Evolutionary conservation across 2,329 filamentous ascomycete genomes (phyloP).

Genomic region (Mycogone perniciosa): DNA sequence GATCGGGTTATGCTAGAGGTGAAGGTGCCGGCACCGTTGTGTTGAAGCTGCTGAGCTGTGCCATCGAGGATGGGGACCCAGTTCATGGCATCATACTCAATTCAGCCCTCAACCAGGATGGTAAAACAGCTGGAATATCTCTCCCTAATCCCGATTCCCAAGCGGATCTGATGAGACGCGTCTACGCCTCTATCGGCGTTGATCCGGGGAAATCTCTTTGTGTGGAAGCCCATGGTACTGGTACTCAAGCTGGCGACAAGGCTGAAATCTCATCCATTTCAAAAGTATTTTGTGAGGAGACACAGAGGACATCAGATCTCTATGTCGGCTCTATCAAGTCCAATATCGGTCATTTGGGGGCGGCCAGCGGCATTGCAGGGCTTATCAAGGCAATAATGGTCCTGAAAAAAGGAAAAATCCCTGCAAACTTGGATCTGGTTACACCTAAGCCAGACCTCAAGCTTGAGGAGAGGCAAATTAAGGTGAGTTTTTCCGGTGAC

Average conservation of each 20-base stretch:
- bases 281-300: slow-evolving; percentile 10
- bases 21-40: slow-evolving; percentile 34
- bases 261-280: slow-evolving; percentile 14
- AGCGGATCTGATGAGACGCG: slow-evolving; percentile 23
- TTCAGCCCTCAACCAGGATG: slow-evolving; percentile 30
- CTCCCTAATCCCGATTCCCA: slow-evolving; percentile 31
- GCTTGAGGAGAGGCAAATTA: slow-evolving; percentile 5
- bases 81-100: slow-evolving; percentile 33
- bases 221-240: slow-evolving; percentile 21
- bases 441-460: slow-evolving; percentile 9
- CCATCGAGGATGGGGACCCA: slow-evolving; percentile 43
- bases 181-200: slow-evolving; percentile 23
- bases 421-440: slow-evolving; percentile 13
- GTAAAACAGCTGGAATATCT: slow-evolving; percentile 35
- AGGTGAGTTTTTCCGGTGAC: slow-evolving; percentile 7
- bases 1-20: too few relatives aligned
- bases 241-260: slow-evolving; percentile 13
- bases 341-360: slow-evolving; percentile 21
- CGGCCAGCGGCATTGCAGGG: slow-evolving; percentile 13
- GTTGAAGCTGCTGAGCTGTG: slow-evolving; percentile 45
- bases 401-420: slow-evolving; percentile 14
- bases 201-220: slow-evolving; percentile 19
- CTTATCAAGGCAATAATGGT: slow-evolving; percentile 13
- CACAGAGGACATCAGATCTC: neutral
- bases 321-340: slow-evolving; percentile 18